A percentile compares a stretch with the other conserved stretches of the same genome.
These are phyloP conservation scores for Rosa chinensis DNA, from an alignment of 306 rosid species.

Conservation along the genomic window DNA sequence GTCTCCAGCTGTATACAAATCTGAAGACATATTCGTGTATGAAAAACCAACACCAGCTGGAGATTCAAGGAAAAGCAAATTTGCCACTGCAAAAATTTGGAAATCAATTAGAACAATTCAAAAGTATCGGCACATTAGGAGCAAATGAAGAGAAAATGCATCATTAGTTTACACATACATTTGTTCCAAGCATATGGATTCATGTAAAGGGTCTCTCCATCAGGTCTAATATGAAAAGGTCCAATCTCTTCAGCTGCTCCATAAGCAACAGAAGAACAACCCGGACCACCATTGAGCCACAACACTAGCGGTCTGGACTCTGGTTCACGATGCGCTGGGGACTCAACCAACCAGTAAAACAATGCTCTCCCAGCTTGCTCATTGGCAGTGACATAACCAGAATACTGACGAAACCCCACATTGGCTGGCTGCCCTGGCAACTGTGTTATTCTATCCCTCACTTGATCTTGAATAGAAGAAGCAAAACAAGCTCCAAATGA, in stretches of 20 bases:
- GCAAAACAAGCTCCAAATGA: conserved; percentile 45
- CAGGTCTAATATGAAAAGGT: conserved; percentile 77
- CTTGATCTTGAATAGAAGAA: conserved; percentile 56
- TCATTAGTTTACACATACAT: conserved; percentile 42
- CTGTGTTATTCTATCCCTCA: conserved; percentile 56
- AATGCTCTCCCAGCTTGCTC: conserved; percentile 74
- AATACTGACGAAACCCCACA: conserved; percentile 76
- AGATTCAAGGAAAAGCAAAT: conserved; percentile 85
- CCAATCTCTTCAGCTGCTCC: conserved; percentile 97
- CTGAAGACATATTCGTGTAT: conserved; percentile 69
- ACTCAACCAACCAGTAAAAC: conserved; percentile 89
- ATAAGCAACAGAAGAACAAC: conserved; percentile 96
- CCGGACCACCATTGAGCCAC: conserved; percentile 99
- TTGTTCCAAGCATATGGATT: conserved; percentile 95
- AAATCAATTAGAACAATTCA: conserved; percentile 15
- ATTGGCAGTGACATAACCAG: conserved; percentile 90
- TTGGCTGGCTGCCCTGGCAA: conserved; percentile 83
- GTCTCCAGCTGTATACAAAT: conserved; percentile 82
- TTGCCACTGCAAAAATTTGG: conserved; percentile 67
- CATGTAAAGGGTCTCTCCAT: conserved; percentile 78
- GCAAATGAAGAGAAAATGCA: background rate
- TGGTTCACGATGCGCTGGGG: conserved; percentile 57
- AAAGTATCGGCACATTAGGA: background rate
- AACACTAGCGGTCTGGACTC: conserved; percentile 77
- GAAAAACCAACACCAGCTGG: conserved; percentile 99